Evolutionary conservation across 116 monocot genomes (phyloP), one percentile per base, ranked within the genome.

Genomic region (Phalaenopsis hybrid): DNA sequence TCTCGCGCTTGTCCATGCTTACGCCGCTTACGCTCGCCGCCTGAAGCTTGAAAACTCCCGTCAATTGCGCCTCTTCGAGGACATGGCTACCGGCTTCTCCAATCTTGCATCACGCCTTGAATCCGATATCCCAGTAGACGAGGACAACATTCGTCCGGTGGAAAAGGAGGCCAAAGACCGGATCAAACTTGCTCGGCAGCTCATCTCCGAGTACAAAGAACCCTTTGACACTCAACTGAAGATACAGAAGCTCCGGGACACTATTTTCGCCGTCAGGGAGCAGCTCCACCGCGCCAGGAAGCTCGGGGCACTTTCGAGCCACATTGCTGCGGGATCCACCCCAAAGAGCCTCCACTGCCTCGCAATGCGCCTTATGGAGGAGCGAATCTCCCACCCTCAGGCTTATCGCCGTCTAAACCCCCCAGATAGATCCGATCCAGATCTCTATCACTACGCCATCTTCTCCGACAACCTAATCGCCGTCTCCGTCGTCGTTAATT

Each of bases 211-310:
- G 57, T 88, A 92, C 52, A 94, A 92, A 83, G 94, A 94, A 82
- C 80, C 92, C 11, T 96, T 94, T 86, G 96, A 96, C 84, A 96
- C 94, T 33, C 92, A 96, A 87, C 79, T 94, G 83, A 96, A 96
- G 94, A 96, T 96, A 88, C 96, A 96, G 87, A 96, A 96, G 88
- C 93, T 96, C 44, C 68, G 86, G 9, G 96, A 96, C 84, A 96
- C 96, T 5, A 87, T 96, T 61, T 94, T 96, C 87, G 89, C 96
- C 59, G 92, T 89, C 63, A 77, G 81, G 20, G 94, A 96, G 83
- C 96, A 96, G 91, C 90, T 96, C 76, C 45, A 79, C 84, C 88
- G 89, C 41, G 89, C 94, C 41, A 84, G 77, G 59, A 89, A 87
- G 81, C 81, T 89, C 49, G 89, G 92, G 69, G 61, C 87, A 20